Evolutionary conservation across 2,329 filamentous ascomycete genomes (phyloP).

Genomic region (Fonsecaea pedrosoi): DNA sequence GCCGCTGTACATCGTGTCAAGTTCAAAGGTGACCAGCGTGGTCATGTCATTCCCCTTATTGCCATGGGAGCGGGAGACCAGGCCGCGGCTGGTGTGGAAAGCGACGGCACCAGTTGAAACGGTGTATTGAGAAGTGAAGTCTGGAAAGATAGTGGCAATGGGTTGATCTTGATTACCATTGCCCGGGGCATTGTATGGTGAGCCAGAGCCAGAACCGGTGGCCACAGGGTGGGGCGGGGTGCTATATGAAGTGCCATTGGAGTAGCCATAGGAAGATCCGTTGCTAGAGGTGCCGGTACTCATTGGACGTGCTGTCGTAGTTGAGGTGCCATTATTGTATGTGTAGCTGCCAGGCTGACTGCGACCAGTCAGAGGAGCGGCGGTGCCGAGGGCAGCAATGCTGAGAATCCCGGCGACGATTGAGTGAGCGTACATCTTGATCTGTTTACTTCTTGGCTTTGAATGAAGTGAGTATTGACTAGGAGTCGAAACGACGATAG

Average conservation of each 20-base stretch:
- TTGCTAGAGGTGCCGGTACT: not conserved
- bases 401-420: constrained; percentile 28
- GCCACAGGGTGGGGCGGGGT: not conserved
- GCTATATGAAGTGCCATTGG: constrained; percentile 1
- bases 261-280: not conserved
- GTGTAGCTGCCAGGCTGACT: not conserved
- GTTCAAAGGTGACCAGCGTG: constrained; percentile 39
- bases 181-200: not conserved
- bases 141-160: constrained; percentile 27
- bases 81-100: constrained; percentile 47
- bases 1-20: constrained; percentile 24
- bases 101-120: constrained; percentile 47
- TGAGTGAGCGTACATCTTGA: constrained; percentile 14
- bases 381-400: constrained; percentile 18
- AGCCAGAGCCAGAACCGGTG: not conserved
- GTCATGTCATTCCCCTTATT: constrained; percentile 38
- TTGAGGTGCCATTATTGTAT: constrained; percentile 13
- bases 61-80: constrained; percentile 63
- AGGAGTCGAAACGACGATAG: not conserved
- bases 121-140: constrained; percentile 31
- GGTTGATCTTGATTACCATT: constrained; percentile 12
- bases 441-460: not conserved
- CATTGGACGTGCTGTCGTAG: not conserved
- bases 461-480: not conserved
- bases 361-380: constrained; percentile 26